Evolutionary conservation across 306 rosid species (phyloP), one percentile per base, ranked within the genome.

Genomic region (Fragaria ananassa): DNA sequence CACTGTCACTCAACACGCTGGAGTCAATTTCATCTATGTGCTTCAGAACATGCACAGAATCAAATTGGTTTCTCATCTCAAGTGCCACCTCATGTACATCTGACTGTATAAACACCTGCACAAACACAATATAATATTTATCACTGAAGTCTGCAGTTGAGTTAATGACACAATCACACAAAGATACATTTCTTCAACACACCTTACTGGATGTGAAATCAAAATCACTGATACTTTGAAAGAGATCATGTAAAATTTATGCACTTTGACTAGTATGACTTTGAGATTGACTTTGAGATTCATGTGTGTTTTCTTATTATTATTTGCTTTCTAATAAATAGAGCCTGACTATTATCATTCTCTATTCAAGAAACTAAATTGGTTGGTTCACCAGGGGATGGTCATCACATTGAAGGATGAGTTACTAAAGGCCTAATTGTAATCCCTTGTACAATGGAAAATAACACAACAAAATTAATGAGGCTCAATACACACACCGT

Each of bases 21-120:
- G 76, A 44, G 82, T 87, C 87, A 34, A 79, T 60, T 47, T 27
- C 58, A 75, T 86, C 87, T 0, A 84, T 80, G 82, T 88, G 96
- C n/a, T 56, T 58, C 39, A 92, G 83, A 34, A 78, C 53, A 47
- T 87, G 71, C 84, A 85, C 80, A 11, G 80, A 77, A 81, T 95
- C 96, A 74, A 95, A 90, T 62, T 85, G 90, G 74, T 77, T 72
- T 85, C 95, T 86, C 98, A 92, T 94, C 73, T 90, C 91, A 42
- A 81, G 75, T 14, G 96, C 97, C 75, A 92, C 81, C 39, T 92
- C 91, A 34, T 80, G 80, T 74, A 95, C 97, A 67, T 90, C 96
- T 3, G 96, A 89, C 64, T 90, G 92, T 68, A 95, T 64, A 14
- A 92, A 87, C 71, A 95, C 89, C 98, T 91, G 87, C 60, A 45